These are phyloP conservation scores for Yamadazyma akitaensis DNA, from an alignment of 805 yeast genomes.

Conservation along the genomic window DNA sequence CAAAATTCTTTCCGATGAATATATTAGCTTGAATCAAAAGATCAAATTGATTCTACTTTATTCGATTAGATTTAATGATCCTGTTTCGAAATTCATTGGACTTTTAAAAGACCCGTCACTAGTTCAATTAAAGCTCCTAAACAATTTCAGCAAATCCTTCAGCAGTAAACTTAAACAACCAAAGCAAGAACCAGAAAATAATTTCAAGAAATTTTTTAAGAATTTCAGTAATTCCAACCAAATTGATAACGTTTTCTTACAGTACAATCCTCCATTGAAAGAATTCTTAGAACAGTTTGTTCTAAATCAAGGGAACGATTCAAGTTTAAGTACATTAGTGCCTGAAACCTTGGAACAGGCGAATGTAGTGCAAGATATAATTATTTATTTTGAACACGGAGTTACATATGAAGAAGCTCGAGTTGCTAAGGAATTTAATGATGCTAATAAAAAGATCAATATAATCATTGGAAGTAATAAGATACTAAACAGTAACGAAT, in stretches of 20 bases:
- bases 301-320: background rate
- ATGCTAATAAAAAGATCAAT: slow-evolving; percentile 52
- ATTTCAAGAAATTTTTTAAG: slow-evolving; percentile 14
- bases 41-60: slow-evolving; percentile 71
- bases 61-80: slow-evolving; percentile 51
- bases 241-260: slow-evolving; percentile 80
- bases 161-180: slow-evolving; percentile 8
- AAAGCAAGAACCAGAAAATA: slow-evolving; percentile 12
- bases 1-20: slow-evolving; percentile 45
- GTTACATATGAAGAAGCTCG: slow-evolving; percentile 91
- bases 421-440: slow-evolving; percentile 60
- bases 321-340: slow-evolving; percentile 27
- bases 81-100: slow-evolving; percentile 21
- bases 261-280: slow-evolving; percentile 76
- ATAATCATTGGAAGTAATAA: slow-evolving; percentile 73
- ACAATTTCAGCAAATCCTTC: slow-evolving; percentile 26
- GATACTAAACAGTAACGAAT: slow-evolving; percentile 31
- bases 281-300: slow-evolving; percentile 22
- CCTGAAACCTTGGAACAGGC: slow-evolving; percentile 27
- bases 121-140: slow-evolving; percentile 29
- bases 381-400: slow-evolving; percentile 80
- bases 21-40: slow-evolving; percentile 52
- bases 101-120: slow-evolving; percentile 33
- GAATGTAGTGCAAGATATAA: slow-evolving; percentile 46
- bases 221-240: slow-evolving; percentile 19